A percentile compares a stretch with the other conserved stretches of the same genome.
phyloP scores from a whole-genome alignment of 2,329 filamentous ascomycete genomes.

The Raffaelea arxii region DNA sequence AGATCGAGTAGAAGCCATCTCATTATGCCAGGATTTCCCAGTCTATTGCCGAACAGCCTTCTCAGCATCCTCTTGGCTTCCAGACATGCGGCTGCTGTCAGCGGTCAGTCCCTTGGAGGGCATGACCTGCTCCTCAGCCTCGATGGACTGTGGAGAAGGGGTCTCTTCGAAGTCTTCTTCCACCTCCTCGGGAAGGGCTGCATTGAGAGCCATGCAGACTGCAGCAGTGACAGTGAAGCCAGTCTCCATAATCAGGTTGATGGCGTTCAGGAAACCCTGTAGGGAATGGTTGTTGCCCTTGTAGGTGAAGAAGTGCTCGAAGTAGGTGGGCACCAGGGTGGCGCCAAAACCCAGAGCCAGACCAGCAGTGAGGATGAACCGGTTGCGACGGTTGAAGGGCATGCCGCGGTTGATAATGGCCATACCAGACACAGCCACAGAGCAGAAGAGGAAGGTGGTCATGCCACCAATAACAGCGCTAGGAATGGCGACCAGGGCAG shows the following conservation, averaged over 20 bases:
- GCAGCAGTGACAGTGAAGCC: conserved; percentile 69
- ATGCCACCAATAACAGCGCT: conserved; percentile 56
- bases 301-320: conserved; percentile 64
- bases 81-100: not conserved
- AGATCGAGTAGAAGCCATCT: too few species aligned
- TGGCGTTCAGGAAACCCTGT: conserved; percentile 65
- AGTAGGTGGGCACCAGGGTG: conserved; percentile 58
- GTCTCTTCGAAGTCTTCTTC: conserved; percentile 56
- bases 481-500: conserved; percentile 68
- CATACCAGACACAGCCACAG: conserved; percentile 69
- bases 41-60: not conserved
- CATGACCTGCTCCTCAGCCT: conserved; percentile 2
- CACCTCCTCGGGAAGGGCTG: conserved; percentile 64
- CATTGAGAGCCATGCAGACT: conserved; percentile 62
- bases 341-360: conserved; percentile 65
- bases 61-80: not conserved
- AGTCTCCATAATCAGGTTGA: conserved; percentile 63
- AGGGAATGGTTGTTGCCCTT: conserved; percentile 56
- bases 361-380: conserved; percentile 71
- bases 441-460: conserved; percentile 72
- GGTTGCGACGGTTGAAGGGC: conserved; percentile 66
- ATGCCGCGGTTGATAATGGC: conserved; percentile 62
- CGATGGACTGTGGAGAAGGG: conserved; percentile 5
- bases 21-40: too few species aligned
- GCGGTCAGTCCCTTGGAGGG: not conserved